These are phyloP conservation scores for Entomortierella parvispora DNA, from an alignment of 192 early-diverging fungal species.

Conservation along the genomic window DNA sequence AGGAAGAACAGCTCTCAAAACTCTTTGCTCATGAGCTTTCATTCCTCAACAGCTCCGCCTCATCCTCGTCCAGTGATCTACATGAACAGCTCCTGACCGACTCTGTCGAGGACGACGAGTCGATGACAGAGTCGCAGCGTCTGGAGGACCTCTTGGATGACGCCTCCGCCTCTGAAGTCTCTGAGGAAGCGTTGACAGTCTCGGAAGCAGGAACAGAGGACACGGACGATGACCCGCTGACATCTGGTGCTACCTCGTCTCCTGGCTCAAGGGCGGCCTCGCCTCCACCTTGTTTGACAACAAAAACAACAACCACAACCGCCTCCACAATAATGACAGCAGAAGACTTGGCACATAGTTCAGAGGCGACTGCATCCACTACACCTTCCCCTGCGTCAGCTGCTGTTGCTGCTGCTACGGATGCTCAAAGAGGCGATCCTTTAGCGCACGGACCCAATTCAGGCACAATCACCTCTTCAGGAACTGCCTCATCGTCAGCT, in stretches of 20 bases:
- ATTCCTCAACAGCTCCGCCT: conserved; percentile 33
- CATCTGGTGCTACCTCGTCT: too few species aligned
- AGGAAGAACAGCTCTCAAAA: conserved; percentile 40
- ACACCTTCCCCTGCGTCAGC: neutral
- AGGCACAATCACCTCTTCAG: conserved; percentile 11
- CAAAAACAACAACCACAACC: too few species aligned
- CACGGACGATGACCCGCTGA: neutral
- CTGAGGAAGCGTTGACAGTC: neutral
- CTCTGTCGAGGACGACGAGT: neutral
- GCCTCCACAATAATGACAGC: too few species aligned
- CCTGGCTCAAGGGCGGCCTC: too few species aligned
- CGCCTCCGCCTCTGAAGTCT: conserved; percentile 7
- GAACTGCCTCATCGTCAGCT: neutral
- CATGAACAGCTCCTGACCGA: conserved; percentile 9
- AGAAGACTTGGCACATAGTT: too few species aligned
- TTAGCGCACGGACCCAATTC: conserved; percentile 29
- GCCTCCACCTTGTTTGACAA: too few species aligned
- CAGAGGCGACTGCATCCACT: too few species aligned
- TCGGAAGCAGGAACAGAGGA: neutral
- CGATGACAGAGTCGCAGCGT: neutral
- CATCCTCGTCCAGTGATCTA: conserved; percentile 29
- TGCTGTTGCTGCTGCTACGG: conserved; percentile 1
- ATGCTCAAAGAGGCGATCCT: neutral
- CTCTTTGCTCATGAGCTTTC: conserved; percentile 40
- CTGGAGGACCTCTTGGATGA: conserved; percentile 24